Base-by-base conservation (phyloP, 306 rosid species). In the Arachis stenosperma region DNA sequence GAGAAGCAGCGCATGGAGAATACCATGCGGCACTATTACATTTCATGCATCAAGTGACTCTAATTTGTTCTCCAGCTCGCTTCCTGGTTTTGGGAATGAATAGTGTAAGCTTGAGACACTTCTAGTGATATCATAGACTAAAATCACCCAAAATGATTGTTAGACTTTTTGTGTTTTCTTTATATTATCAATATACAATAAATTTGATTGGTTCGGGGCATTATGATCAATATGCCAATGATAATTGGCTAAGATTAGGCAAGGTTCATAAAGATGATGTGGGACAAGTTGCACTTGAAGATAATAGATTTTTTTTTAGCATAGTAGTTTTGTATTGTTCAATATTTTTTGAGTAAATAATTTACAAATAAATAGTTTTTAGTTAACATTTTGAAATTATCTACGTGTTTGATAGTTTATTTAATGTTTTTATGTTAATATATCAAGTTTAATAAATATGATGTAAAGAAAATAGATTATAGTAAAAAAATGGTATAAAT, bases 41-140 rank as follows among this genome's bases (percentile, higher is more conserved):
- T 81, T 75, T 79, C 89, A 77, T 61, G 70, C 86, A 50, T 79
- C 89, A 47, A 84, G 61, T 82, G 88, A 84, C 43, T 73, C 75
- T 73, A 84, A 89, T 86, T 81, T 90, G 86, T 90, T 90, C 80
- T 88, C 92, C 12, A 84, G 88, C 63, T 88, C 91, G 8, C 84
- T 90, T 76, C 91, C 93, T 9, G 93, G 88, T 72, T 84, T 90
- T 67, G 83, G 84, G 10, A 88, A 76, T 81, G 84, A 86, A 81
- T 84, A 88, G 74, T 71, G 96, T 88, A 90, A 9, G 88, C 63
- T 5, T 52, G 50, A 59, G 71, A 61, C 75, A 27, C 61, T 14
- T 46, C 81, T 53, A 13, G 17, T n/a, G n/a, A n/a, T 47, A 70
- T 39, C 14, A 14, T 13, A 33, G 51, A 37, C 70, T n/a, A 37